phyloP scores from a whole-genome alignment of 73 alveolate genomes.

The Uronychia binucleata region DNA sequence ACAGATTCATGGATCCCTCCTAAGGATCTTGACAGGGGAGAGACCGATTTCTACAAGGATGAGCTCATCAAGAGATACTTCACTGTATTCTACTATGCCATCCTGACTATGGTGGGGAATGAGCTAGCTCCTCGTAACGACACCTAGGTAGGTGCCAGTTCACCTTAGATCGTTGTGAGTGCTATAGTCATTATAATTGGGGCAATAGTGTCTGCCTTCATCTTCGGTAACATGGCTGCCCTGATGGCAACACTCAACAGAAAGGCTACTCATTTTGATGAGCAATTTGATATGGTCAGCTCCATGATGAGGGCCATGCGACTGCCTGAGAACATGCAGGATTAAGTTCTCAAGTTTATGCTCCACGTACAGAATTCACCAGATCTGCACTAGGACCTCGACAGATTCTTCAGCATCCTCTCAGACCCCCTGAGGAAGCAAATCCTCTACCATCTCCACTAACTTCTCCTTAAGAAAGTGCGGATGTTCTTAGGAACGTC shows the following conservation, averaged over 20 bases:
- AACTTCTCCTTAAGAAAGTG: constrained; percentile 23
- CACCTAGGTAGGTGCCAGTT: constrained; percentile 26
- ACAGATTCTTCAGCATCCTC: constrained; percentile 39
- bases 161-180: constrained; percentile 11
- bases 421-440: constrained; percentile 47
- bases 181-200: constrained; percentile 45
- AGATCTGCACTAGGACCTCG: constrained; percentile 49
- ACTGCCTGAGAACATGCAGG: constrained; percentile 40
- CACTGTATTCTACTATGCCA: constrained; percentile 43
- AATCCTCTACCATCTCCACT: constrained; percentile 29
- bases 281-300: constrained; percentile 38
- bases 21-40: constrained; percentile 16
- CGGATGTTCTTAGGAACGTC: constrained; percentile 8
- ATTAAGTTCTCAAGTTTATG: constrained; percentile 26
- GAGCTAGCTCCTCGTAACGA: constrained; percentile 45
- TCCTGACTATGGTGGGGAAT: constrained; percentile 57
- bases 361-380: constrained; percentile 41
- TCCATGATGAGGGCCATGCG: constrained; percentile 43
- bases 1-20: constrained; percentile 53
- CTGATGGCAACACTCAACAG: constrained; percentile 48
- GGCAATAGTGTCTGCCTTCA: constrained; percentile 49
- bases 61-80: constrained; percentile 16
- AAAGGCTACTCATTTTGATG: constrained; percentile 50
- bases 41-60: constrained; percentile 5
- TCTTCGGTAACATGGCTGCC: constrained; percentile 72